phyloP scores from a whole-genome alignment of 371 early-diverging fungal genomes.

The Mortierella sp. region DNA sequence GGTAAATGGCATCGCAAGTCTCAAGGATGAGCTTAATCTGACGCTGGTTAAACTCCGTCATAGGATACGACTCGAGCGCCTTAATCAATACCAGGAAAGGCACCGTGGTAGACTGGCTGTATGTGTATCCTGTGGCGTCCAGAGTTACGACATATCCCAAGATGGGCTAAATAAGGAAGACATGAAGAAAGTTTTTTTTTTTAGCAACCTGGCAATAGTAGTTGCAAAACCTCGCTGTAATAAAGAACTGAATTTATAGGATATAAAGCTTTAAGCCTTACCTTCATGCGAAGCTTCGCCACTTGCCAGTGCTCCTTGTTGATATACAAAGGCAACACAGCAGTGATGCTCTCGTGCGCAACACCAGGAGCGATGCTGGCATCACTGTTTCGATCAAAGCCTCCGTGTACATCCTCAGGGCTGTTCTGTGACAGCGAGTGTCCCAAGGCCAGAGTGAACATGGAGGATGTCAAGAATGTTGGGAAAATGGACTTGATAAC shows the following conservation, averaged over 20 bases:
- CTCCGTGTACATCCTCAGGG: slow-evolving; percentile 58
- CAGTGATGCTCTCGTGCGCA: slow-evolving; percentile 51
- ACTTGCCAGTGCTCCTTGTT: slow-evolving; percentile 60
- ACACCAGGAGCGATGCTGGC: slow-evolving; percentile 50
- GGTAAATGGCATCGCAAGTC: slow-evolving; percentile 59
- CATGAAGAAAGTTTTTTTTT: background rate
- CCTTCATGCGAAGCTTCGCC: slow-evolving; percentile 57
- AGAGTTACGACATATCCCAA: slow-evolving; percentile 58
- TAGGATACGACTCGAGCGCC: slow-evolving; percentile 43
- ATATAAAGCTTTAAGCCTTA: slow-evolving; percentile 2
- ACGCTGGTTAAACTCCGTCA: slow-evolving; percentile 51
- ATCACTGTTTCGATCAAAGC: slow-evolving; percentile 42
- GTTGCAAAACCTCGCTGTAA: too few relatives aligned
- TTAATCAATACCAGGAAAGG: slow-evolving; percentile 57
- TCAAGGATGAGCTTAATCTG: slow-evolving; percentile 57
- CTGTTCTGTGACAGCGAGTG: slow-evolving; percentile 42
- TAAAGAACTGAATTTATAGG: too few relatives aligned
- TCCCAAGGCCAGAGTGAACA: slow-evolving; percentile 55
- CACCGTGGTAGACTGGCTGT: slow-evolving; percentile 56
- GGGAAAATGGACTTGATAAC: slow-evolving; percentile 59
- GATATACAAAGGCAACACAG: slow-evolving; percentile 58
- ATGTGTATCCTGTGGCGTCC: slow-evolving; percentile 58
- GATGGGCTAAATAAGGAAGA: slow-evolving; percentile 38
- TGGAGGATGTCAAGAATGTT: slow-evolving; percentile 54
- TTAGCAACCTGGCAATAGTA: background rate